Base-by-base conservation (phyloP, 176 grass and related monocot species). In the Juncus effusus region DNA sequence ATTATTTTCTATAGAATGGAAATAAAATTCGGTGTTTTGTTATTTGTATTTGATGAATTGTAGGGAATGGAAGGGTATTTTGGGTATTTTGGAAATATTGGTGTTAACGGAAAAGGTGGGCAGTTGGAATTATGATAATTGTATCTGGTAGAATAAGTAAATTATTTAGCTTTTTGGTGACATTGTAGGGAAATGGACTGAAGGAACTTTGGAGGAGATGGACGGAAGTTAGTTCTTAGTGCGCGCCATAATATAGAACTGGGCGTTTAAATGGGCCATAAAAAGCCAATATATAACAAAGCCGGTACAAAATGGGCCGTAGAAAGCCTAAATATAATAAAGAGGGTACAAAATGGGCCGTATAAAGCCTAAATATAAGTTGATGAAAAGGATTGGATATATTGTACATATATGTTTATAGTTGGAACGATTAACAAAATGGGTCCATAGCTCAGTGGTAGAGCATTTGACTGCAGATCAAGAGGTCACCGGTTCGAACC, bases 401-500 rank as follows among this genome's bases (percentile, higher is more conserved):
- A 28, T 28, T 28, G 19, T 28, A 28, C 1, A 28, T 28, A 28
- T 28, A 28, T 1, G 19, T 47, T 47, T 47, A 9, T 47, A 47
- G 44, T 47, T 47, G 6, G 2, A 47, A n/a, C n/a, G n/a, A n/a
- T 35, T n/a, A 45, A 13, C 11, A 39, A 59, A 60, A 15, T 53
- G 82, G 82, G 90, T 83, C 74, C 79, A 89, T 89, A 83, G 85
- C 79, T 89, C 90, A 86, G 85, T 89, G 85, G 85, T 81, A 94
- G 85, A 94, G 79, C 82, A 94, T 75, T 85, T 94, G 85, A 89
- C 85, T 94, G 82, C 85, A 94, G 81, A 94, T 85, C 76, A 87
- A 76, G 60, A 87, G 83, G 79, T 82, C 79, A 66, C 59, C 73
- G 73, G 82, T 85, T 80, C 65, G 77, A 76, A 80, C 77, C 81